Evolutionary conservation across 805 yeast genomes (phyloP), one percentile per base, ranked within the genome.

Genomic region (Candida insectalens): DNA sequence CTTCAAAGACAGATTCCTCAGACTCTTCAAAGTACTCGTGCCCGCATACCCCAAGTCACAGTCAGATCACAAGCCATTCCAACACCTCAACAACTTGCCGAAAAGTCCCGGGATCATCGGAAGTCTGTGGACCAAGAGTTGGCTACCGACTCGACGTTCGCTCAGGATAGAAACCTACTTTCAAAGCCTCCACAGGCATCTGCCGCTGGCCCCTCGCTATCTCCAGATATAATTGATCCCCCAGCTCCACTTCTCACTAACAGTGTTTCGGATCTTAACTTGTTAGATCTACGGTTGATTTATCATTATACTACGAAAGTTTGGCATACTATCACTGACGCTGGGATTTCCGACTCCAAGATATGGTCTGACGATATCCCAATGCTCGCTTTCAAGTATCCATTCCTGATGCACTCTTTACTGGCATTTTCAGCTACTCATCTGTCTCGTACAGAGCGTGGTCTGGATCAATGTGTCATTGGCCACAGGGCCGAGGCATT

Each of bases 401-500:
- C 95, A 12, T 87, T 84, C 48, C 63, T 89, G 44, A 85, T 89
- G 96, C 96, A 89, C 51, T 78, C 94, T 1, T 67, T 89, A 10
- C 62, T 89, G 35, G 95, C 95, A 18, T 83, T 89, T 49, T 77
- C 94, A 36, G 96, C 96, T 2, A 84, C 96, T 0, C 96, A 89
- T 59, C 59, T 88, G 33, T 76, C 92, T 4, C 62, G 94, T 40
- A 75, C 81, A 3, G 83, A 79, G 44, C 66, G 74, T 30, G 83
- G 88, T 0, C 64, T 81, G 41, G 92, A 82, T 47, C 81, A 79
- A 48, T 77, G 82, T 42, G 92, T 85, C 6, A 83, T 94, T 0
- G 67, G 76, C 33, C 96, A 89, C 57, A 60, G 96, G 27, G 83
- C 94, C 9, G 94, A 84, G 52, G 95, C 96, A 0, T 60, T 89